phyloP scores from a whole-genome alignment of 805 yeast genomes.

The Candida wancherniae region DNA sequence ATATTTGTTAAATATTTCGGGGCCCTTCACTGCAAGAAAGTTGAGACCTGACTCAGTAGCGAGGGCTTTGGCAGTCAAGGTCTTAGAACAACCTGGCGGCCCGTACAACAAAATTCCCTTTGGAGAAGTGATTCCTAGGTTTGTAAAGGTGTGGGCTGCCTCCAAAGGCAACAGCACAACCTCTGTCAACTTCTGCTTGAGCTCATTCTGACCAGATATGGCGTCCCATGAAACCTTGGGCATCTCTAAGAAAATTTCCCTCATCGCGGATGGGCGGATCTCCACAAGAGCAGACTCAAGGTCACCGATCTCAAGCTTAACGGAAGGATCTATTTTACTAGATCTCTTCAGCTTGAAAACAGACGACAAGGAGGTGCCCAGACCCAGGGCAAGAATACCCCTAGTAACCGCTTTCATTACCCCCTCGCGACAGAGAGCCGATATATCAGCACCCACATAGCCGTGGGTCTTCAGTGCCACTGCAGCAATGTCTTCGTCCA shows the following conservation, averaged over 20 bases:
- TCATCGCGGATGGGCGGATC: slow-evolving; percentile 95
- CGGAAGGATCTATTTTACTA: slow-evolving; percentile 22
- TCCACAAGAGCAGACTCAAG: slow-evolving; percentile 69
- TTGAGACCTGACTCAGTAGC: slow-evolving; percentile 97
- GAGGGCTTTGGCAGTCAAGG: slow-evolving; percentile 92
- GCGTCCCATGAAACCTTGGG: slow-evolving; percentile 93
- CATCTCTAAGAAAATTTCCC: slow-evolving; percentile 89
- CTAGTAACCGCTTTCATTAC: slow-evolving; percentile 78
- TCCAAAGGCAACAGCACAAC: slow-evolving; percentile 89
- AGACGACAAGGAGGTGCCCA: slow-evolving; percentile 6
- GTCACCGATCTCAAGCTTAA: slow-evolving; percentile 52
- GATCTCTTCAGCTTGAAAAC: too few species aligned
- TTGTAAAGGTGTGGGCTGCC: slow-evolving; percentile 69
- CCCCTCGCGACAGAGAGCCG: slow-evolving; percentile 82
- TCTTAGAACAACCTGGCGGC: slow-evolving; percentile 99
- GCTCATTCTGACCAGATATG: slow-evolving; percentile 88
- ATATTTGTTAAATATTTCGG: slow-evolving; percentile 87
- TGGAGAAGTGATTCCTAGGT: slow-evolving; percentile 84
- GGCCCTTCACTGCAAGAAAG: slow-evolving; percentile 93
- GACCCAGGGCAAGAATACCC: slow-evolving; percentile 30
- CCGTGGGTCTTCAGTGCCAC: slow-evolving; percentile 87
- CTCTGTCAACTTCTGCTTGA: slow-evolving; percentile 78
- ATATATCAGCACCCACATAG: slow-evolving; percentile 93
- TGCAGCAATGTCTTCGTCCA: slow-evolving; percentile 49
- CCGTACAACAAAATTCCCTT: slow-evolving; percentile 92